Evolutionary conservation across 2,329 filamentous ascomycete genomes (phyloP).

Genomic region (Didymella arachidicola): DNA sequence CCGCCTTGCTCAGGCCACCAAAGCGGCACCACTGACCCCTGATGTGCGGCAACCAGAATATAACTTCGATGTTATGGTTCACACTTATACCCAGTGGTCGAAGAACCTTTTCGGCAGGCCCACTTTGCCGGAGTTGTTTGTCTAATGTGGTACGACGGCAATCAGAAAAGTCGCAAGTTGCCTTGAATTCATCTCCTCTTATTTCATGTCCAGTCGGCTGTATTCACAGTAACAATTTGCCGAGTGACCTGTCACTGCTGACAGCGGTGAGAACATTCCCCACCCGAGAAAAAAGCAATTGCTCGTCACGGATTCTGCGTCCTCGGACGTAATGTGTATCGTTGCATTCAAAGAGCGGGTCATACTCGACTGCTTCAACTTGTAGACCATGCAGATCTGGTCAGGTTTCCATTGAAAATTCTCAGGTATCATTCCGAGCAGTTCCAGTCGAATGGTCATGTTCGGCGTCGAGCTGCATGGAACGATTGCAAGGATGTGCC

Average conservation of each 20-base stretch:
- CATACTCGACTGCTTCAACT: not conserved
- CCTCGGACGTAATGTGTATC: not conserved
- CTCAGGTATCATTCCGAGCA: not conserved
- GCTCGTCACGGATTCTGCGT: not conserved
- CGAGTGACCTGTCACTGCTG: not conserved
- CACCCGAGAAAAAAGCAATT: conserved; percentile 13
- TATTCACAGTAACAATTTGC: not conserved
- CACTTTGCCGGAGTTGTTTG: not conserved
- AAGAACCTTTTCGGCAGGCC: not conserved
- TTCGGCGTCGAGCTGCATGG: not conserved
- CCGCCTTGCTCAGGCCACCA: not conserved
- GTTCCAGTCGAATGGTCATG: not conserved
- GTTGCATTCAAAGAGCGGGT: not conserved
- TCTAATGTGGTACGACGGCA: not conserved
- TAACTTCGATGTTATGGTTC: not conserved
- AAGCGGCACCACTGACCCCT: not conserved
- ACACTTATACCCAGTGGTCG: not conserved
- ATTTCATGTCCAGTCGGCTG: not conserved
- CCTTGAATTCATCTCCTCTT: not conserved
- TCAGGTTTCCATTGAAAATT: not conserved
- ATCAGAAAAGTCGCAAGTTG: not conserved
- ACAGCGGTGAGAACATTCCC: not conserved
- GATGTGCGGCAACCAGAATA: not conserved
- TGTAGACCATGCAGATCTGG: not conserved
- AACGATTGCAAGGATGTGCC: not conserved